Evolutionary conservation across 176 grass and related monocot species (phyloP).

Genomic region (Zoysia pacifica): DNA sequence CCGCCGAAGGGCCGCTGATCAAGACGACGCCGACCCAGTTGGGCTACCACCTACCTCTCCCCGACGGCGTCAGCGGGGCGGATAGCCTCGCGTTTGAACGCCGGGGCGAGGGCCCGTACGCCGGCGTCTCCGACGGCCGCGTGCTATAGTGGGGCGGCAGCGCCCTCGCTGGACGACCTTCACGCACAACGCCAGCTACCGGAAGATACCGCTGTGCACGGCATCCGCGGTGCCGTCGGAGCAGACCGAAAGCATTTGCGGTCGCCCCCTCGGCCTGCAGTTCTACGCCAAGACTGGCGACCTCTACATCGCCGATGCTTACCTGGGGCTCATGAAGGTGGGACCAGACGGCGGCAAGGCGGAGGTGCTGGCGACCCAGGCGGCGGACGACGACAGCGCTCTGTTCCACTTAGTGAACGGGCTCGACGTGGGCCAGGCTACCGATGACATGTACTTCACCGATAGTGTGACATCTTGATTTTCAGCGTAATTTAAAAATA

Average conservation of each 20-base stretch:
- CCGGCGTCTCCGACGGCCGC: too few species aligned
- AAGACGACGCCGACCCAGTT: too few species aligned
- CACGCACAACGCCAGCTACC: slow-evolving; percentile 40
- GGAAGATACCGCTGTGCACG: slow-evolving; percentile 21
- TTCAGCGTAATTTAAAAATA: too few species aligned
- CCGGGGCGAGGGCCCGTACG: too few species aligned
- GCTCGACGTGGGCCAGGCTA: slow-evolving; percentile 34
- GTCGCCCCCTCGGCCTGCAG: slow-evolving; percentile 60
- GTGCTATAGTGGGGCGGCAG: slow-evolving; percentile 41
- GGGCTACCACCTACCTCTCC: too few species aligned
- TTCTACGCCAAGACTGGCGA: slow-evolving; percentile 50
- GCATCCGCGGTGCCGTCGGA: neutral
- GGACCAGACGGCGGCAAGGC: slow-evolving; percentile 43
- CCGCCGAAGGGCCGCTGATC: too few species aligned
- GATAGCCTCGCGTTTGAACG: too few species aligned
- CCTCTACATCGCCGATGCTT: slow-evolving; percentile 71
- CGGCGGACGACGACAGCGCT: slow-evolving; percentile 39
- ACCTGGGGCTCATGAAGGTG: slow-evolving; percentile 48
- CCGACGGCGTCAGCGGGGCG: too few species aligned
- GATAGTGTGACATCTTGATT: slow-evolving; percentile 3
- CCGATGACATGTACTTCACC: slow-evolving; percentile 36
- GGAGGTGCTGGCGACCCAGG: slow-evolving; percentile 36
- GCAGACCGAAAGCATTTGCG: slow-evolving; percentile 56
- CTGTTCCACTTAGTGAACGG: slow-evolving; percentile 43
- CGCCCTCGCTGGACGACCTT: slow-evolving; percentile 45